Conservation (phyloP, 176 grass and related monocot genomes). For the Themeda triandra region DNA sequence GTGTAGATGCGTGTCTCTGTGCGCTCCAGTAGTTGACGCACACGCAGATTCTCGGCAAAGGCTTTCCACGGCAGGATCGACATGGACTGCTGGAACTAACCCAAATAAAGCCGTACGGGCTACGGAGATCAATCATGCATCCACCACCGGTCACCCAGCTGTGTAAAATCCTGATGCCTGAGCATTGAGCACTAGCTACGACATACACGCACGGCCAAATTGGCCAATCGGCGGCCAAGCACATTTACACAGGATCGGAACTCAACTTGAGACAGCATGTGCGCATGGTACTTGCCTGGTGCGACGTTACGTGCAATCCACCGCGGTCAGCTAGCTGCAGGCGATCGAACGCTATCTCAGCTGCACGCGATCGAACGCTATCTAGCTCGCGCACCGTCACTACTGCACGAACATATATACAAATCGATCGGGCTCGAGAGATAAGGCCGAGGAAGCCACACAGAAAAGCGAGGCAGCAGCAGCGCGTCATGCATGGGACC, state of each 20-base stretch:
- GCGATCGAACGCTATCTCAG: too few relatives aligned
- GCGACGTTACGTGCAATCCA: constrained; percentile 27
- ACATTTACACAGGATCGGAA: neutral
- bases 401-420: too few relatives aligned
- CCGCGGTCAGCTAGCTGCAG: neutral
- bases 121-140: neutral
- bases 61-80: neutral
- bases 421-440: constrained; percentile 16
- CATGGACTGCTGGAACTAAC: neutral
- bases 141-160: too few relatives aligned
- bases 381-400: too few relatives aligned
- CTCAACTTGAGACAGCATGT: too few relatives aligned
- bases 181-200: neutral
- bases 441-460: constrained; percentile 4
- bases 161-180: neutral
- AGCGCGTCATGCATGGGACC: constrained; percentile 15
- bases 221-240: neutral
- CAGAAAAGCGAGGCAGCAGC: neutral
- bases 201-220: neutral
- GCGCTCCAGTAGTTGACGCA: neutral
- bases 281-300: neutral
- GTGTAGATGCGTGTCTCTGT: neutral
- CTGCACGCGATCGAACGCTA: too few relatives aligned
- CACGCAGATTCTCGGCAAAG: neutral
- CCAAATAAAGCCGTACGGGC: neutral